Evolutionary conservation across 225 moss, liverwort and hornwort species (phyloP).

Genomic region (Rhytidiadelphus loreus): DNA sequence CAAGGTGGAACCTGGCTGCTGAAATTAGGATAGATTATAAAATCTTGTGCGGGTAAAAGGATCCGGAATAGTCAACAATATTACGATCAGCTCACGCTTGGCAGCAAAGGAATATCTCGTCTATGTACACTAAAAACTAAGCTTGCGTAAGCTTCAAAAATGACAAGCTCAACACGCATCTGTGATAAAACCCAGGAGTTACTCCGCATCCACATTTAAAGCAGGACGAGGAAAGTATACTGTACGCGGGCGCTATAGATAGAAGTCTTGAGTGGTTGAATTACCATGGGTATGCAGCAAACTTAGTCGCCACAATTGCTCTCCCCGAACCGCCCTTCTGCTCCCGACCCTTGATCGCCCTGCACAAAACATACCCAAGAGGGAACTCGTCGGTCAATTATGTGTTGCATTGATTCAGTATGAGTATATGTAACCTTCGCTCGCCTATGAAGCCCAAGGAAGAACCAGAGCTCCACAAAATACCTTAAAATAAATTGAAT

Average conservation of each 20-base stretch:
- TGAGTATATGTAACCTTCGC: not conserved
- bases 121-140: not conserved
- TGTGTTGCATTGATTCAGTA: not conserved
- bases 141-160: not conserved
- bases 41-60: not conserved
- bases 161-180: not conserved
- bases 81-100: not conserved
- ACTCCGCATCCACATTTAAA: not conserved
- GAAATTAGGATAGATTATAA: not conserved
- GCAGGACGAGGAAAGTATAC: not conserved
- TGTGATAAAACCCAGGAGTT: not conserved
- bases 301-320: conserved; percentile 33
- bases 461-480: not conserved
- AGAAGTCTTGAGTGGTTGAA: not conserved
- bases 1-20: not conserved
- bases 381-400: not conserved
- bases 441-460: not conserved
- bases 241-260: not conserved
- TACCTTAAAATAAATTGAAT: not conserved
- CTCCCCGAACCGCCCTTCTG: not conserved
- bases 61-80: not conserved
- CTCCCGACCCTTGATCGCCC: conserved; percentile 14
- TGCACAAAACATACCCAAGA: not conserved
- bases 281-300: conserved; percentile 27
- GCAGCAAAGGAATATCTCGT: not conserved